Base-by-base conservation (phyloP, 163 green algal species). In the Scenedesmus sp. region DNA sequence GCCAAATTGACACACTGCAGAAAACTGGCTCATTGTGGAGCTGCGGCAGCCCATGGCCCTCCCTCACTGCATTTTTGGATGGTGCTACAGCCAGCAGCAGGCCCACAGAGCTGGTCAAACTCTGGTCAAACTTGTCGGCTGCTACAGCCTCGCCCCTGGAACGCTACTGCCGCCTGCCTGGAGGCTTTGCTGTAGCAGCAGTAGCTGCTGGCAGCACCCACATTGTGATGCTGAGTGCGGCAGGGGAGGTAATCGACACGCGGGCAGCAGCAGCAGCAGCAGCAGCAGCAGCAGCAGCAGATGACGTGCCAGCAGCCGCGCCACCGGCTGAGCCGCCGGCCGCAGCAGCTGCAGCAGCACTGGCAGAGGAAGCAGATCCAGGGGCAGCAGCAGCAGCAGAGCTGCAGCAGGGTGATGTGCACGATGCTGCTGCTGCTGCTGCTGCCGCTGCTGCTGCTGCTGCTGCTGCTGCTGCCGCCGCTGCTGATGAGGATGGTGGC, bases 231-330 rank as follows among this genome's bases (percentile, higher is more conserved):
- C 87, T 91, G 1, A n/a, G 54, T 6, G 18, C 10, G 15, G 56
- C 13, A 46, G 87, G 87, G 15, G 23, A 74, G 2, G 87, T 91
- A 8, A 60, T 91, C 34, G 87, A 91, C 87, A 91, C 70, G 23
- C 76, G 87, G 62, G 73, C 55, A 62, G 56, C 70, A 52, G 20
- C 56, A 86, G 73, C 86, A 84, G 52, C 86, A 56, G 26, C 67
- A 86, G 73, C 15, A 90, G 54, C 54, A 84, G 34, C 64, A 88
- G 23, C 83, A 83, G 85, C 34, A 67, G 67, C 67, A 90, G 86
- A 34, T 1, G 18, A 12, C 8, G 67, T 26, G 10, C 64, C 46
- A n/a, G 26, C 15, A 20, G 15, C 66, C 82, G 84, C 82, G 66
- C 13, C 82, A 67, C 8, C 13, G 18, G 79, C 79, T 86, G 79